Evolutionary conservation across 345 rosid species (phyloP), one percentile per base, ranked within the genome.

Genomic region (Cardamine chenopodiifolia): DNA sequence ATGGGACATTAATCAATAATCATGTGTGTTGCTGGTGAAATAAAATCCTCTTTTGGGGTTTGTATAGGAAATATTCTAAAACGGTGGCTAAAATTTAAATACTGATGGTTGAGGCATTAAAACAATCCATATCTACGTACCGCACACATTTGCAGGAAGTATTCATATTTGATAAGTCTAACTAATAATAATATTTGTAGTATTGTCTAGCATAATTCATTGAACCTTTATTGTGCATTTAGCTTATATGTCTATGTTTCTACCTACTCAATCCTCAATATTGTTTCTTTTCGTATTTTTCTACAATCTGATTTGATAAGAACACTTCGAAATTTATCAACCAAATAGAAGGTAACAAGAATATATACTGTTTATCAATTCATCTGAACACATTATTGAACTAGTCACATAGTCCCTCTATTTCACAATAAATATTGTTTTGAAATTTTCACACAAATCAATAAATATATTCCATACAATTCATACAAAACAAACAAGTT

Each of bases 181-280:
- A 29, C 49, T 26, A 42, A 17, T 25, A 55, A 17, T 37, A 56
- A 19, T 58, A 31, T 5, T 45, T 49, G 37, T 66, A 73, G 58
- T 56, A 50, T 37, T 59, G 13, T 60, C 35, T 15, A 39, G 18
- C 55, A 59, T 22, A 59, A 68, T 75, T 60, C 79, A 68, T 19
- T 75, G 73, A 75, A 75, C 79, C 78, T 73, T 28, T 26, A 18
- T 28, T 23, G 44, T 49, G 32, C 73, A 74, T 62, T 37, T 66
- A 75, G 62, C 62, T 49, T 50, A 58, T 49, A 67, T 37, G 25
- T 74, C 73, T 49, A 66, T 28, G 54, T 67, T 19, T 39, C 55
- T 60, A 75, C 79, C 74, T 52, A 68, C 68, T 59, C 74, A 60
- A 39, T 59, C 72, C 13, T 45, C 31, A 31, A 56, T 29, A 45